Percentiles rank a stretch among this genome's conserved stretches.
Conservation (phyloP, 768 basidiomycete genomes). For the Hortiboletus flavorubellus region DNA sequence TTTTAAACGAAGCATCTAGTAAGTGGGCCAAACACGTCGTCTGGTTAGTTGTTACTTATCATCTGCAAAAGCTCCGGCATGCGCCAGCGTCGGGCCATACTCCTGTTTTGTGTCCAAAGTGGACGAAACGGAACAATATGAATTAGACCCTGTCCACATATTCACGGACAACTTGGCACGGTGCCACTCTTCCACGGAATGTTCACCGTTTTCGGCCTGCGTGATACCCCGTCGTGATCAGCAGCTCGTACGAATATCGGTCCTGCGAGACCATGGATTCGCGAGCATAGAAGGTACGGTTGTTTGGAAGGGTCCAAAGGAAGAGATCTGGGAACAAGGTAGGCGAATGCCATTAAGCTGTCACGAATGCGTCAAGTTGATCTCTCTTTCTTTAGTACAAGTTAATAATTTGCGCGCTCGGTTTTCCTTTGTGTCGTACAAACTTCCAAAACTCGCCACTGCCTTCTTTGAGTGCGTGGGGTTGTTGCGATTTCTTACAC, state of each 20-base stretch:
- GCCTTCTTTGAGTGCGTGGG: conserved; percentile 56
- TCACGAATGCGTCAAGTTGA: neutral
- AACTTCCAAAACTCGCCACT: conserved; percentile 24
- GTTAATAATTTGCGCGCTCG: conserved; percentile 48
- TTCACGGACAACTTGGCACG: conserved; percentile 37
- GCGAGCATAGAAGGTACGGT: conserved; percentile 38
- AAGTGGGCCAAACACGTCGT: neutral
- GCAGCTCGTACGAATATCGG: conserved; percentile 54
- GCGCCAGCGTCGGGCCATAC: neutral
- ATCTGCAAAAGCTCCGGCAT: conserved; percentile 4
- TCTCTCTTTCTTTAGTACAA: conserved; percentile 39
- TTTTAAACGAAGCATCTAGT: conserved; percentile 26
- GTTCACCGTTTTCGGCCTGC: conserved; percentile 45
- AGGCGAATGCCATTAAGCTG: conserved; percentile 11
- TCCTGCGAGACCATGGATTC: conserved; percentile 21
- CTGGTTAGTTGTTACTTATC: neutral
- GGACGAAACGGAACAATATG: conserved; percentile 36
- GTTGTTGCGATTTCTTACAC: neutral
- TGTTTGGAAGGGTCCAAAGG: conserved; percentile 69
- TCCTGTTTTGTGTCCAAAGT: conserved; percentile 46
- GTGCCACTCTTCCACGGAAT: conserved; percentile 40
- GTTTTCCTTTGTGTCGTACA: conserved; percentile 13
- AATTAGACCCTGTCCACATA: conserved; percentile 55
- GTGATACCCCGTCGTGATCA: conserved; percentile 47
- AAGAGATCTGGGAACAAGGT: conserved; percentile 70